Evolutionary conservation across 345 rosid genomes (phyloP).

Genomic region (Murraya paniculata): DNA sequence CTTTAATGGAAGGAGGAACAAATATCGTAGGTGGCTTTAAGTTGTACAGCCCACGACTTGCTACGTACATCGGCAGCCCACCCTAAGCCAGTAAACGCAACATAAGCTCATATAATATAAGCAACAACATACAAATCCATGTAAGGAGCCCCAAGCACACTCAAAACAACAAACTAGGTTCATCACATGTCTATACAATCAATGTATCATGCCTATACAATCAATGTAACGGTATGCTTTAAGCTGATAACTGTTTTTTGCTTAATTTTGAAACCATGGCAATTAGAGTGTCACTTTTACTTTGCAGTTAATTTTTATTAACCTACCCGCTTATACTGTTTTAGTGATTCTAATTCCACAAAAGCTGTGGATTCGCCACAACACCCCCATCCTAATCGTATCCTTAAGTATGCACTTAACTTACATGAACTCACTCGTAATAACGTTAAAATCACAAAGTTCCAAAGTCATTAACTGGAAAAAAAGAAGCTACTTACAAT

Average conservation of each 20-base stretch:
- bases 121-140: neutral
- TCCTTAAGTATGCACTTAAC: neutral
- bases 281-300: neutral
- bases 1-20: conserved; percentile 76
- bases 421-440: neutral
- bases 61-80: conserved; percentile 88
- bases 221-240: neutral
- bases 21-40: conserved; percentile 87
- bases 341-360: too few species aligned
- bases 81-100: conserved; percentile 42
- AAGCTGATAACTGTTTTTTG: too few species aligned
- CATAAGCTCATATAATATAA: neutral
- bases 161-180: neutral
- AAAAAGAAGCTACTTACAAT: conserved; percentile 41
- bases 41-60: conserved; percentile 82
- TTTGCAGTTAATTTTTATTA: neutral
- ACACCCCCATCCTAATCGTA: neutral
- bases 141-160: neutral
- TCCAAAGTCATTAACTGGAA: neutral
- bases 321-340: neutral
- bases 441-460: neutral
- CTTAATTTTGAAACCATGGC: too few species aligned
- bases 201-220: neutral
- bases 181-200: neutral
- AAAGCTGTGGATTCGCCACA: too few species aligned